A percentile compares a stretch with the other conserved stretches of the same genome.
These are phyloP conservation scores for Globisporangium cederbergense DNA, from an alignment of 352 stramenopile species.

Conservation along the genomic window DNA sequence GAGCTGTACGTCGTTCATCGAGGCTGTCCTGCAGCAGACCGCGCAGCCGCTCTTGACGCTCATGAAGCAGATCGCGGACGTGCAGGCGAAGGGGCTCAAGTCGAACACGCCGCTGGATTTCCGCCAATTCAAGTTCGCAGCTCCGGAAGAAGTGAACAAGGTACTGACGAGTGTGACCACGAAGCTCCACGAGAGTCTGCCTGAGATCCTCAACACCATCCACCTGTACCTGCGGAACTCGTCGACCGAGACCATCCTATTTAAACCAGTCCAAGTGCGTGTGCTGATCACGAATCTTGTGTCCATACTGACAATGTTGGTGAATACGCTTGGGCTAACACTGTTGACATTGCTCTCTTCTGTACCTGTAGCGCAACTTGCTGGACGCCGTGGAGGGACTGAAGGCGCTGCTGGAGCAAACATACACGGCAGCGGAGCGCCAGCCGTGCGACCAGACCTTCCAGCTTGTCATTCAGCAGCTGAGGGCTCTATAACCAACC, in stretches of 20 bases:
- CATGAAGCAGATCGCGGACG: slow-evolving; percentile 62
- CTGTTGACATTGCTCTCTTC: background rate
- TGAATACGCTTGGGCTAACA: background rate
- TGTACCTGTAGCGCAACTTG: slow-evolving; percentile 53
- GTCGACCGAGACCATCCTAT: slow-evolving; percentile 79
- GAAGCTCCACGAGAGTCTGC: slow-evolving; percentile 39
- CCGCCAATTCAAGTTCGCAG: slow-evolving; percentile 41
- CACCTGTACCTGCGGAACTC: slow-evolving; percentile 75
- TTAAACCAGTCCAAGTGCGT: slow-evolving; percentile 75
- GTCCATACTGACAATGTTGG: background rate
- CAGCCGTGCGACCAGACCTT: slow-evolving; percentile 39
- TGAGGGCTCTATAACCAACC: slow-evolving; percentile 33
- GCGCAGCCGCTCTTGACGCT: slow-evolving; percentile 50
- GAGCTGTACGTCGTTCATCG: slow-evolving; percentile 79
- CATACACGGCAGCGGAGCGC: slow-evolving; percentile 47
- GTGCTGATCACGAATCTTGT: background rate
- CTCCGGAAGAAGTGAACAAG: slow-evolving; percentile 37
- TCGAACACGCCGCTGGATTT: slow-evolving; percentile 31
- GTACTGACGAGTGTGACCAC: slow-evolving; percentile 38
- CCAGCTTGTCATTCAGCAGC: slow-evolving; percentile 37
- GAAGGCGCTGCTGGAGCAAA: slow-evolving; percentile 55
- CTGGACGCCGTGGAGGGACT: slow-evolving; percentile 62
- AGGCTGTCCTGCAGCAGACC: slow-evolving; percentile 61
- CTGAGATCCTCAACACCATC: slow-evolving; percentile 51
- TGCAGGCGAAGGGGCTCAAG: slow-evolving; percentile 36